A percentile compares a stretch with the other conserved stretches of the same genome.
phyloP scores from a whole-genome alignment of 202 grass and related monocot genomes.

The Setaria italica region DNA sequence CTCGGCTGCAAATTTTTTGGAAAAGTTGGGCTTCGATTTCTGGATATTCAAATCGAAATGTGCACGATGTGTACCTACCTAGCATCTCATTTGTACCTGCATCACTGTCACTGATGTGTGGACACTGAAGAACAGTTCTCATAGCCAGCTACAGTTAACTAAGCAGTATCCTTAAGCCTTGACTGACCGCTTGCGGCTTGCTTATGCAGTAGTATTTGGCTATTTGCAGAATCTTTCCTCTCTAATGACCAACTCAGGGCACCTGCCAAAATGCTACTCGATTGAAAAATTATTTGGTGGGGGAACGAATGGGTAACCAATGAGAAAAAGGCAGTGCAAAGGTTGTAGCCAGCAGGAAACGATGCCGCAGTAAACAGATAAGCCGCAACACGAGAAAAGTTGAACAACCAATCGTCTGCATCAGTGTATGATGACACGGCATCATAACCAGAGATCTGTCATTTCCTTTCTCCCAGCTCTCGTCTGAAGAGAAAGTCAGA shows the following conservation, averaged over 20 bases:
- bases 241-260: neutral
- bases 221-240: neutral
- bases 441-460: conserved; percentile 40
- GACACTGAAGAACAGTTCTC: neutral
- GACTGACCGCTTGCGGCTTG: neutral
- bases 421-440: conserved; percentile 35
- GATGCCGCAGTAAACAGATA: conserved; percentile 17
- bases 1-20: neutral
- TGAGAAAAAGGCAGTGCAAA: conserved; percentile 10
- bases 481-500: conserved; percentile 48
- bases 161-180: neutral
- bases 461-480: conserved; percentile 32
- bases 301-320: neutral
- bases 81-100: neutral
- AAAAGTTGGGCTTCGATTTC: conserved; percentile 4
- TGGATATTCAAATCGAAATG: conserved; percentile 15
- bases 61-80: neutral
- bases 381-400: conserved; percentile 12
- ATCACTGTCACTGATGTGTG: neutral
- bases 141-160: neutral
- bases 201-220: no score
- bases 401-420: conserved; percentile 19
- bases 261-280: conserved; percentile 1
- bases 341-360: neutral
- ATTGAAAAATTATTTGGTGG: conserved; percentile 29